phyloP scores from a whole-genome alignment of 164 flowering plant species.

The Kingdonia uniflora region DNA sequence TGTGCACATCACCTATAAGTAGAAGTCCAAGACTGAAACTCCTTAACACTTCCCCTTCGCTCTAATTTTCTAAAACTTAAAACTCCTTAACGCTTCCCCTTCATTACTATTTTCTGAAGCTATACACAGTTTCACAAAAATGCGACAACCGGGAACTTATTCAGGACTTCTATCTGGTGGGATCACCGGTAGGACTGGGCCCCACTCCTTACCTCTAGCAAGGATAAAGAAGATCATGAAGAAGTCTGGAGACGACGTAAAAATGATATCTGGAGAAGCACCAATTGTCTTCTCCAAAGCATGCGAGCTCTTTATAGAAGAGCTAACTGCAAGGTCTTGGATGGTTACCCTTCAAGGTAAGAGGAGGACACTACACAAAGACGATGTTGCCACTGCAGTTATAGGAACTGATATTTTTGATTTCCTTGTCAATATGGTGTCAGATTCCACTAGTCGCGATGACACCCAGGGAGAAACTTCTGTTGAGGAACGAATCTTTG shows the following conservation, averaged over 20 bases:
- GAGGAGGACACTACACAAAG: conserved; percentile 50
- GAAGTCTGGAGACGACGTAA: conserved; percentile 52
- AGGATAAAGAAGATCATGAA: conserved; percentile 85
- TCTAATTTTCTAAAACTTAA: no score
- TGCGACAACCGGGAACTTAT: conserved; percentile 51
- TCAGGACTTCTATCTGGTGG: conserved; percentile 34
- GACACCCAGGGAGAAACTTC: neutral
- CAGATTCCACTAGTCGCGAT: conserved; percentile 9
- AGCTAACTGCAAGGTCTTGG: conserved; percentile 54
- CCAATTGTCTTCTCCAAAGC: conserved; percentile 69
- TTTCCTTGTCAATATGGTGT: conserved; percentile 48
- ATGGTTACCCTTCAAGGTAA: conserved; percentile 43
- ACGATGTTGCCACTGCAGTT: conserved; percentile 54
- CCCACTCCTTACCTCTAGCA: conserved; percentile 58
- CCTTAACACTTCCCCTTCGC: no score
- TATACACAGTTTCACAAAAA: conserved; percentile 4
- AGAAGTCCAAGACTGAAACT: neutral
- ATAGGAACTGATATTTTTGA: conserved; percentile 50
- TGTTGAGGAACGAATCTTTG: no score
- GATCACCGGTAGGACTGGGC: conserved; percentile 36
- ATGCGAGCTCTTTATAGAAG: conserved; percentile 60
- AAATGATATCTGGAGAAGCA: conserved; percentile 73
- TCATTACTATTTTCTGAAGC: no score
- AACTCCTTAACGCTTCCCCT: no score
- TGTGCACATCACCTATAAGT: conserved; percentile 1